Evolutionary conservation across 805 yeast genomes (phyloP), one percentile per base, ranked within the genome.

Genomic region (Suhomyces sp.): DNA sequence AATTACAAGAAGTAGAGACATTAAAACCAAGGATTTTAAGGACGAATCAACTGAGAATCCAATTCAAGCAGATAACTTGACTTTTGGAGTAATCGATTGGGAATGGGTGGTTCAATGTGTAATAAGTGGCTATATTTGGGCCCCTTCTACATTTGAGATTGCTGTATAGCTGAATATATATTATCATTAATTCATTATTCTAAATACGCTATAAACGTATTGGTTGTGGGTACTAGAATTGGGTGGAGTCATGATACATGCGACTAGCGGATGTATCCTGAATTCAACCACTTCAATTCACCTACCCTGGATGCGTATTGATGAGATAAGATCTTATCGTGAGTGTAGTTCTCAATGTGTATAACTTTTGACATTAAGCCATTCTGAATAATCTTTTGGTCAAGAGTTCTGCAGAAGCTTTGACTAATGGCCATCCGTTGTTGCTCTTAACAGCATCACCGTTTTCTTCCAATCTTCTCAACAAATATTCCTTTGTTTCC

Each of bases 361-460:
- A n/a, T n/a, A n/a, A n/a, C n/a, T n/a, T n/a, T n/a, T n/a, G n/a
- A 28, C 24, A 16, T 25, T 42, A 37, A 21, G 40, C 44, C 21
- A 36, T 13, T n/a, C 43, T 27, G 19, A 46, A 50, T 13, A 54
- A 17, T 44, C 65, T 59, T 46, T 45, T 52, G 38, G 42, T 50
- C 38, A 60, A 49, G 18, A 50, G 48, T 19, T 40, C 27, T 11
- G 43, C 27, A 13, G 80, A 78, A 25, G 78, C 79, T 50, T 72
- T 77, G 27, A 83, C 65, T 48, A 85, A 71, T 31, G 83, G 83
- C 70, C 79, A 74, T n/a, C 95, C 93, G 45, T 81, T 82, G 59
- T 84, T 93, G 37, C 73, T 72, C 68, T 91, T 81, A 5, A 87
- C 95, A 7, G 96, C 95, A 61, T 90, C 96, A 16, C 96, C 96